Percentiles rank a stretch among this genome's conserved stretches.
These are phyloP conservation scores for Trichoderma koningiopsis DNA, from an alignment of 2,329 filamentous ascomycete genomes.

Conservation along the genomic window DNA sequence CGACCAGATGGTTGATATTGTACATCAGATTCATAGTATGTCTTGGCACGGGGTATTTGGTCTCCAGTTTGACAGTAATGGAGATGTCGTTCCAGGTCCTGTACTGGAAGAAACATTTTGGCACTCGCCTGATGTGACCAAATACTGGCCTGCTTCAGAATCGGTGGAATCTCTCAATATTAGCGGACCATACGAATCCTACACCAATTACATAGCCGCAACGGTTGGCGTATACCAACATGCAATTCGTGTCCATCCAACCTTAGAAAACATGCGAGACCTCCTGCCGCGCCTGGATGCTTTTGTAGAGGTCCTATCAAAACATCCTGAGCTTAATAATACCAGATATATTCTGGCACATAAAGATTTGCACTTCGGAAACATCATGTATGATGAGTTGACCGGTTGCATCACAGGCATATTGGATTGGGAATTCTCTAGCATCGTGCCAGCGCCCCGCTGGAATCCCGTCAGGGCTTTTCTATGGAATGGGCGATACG, in stretches of 20 bases:
- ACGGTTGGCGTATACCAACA: conserved; percentile 35
- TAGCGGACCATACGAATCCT: conserved; percentile 33
- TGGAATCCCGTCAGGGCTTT: conserved; percentile 44
- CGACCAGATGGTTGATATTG: conserved; percentile 35
- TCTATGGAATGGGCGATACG: conserved; percentile 37
- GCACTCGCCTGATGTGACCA: conserved; percentile 36
- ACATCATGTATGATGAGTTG: conserved; percentile 38
- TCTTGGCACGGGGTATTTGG: conserved; percentile 36
- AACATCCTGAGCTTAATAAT: conserved; percentile 27
- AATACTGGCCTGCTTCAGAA: conserved; percentile 34
- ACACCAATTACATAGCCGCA: conserved; percentile 34
- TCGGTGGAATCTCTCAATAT: conserved; percentile 35
- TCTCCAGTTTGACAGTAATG: conserved; percentile 28
- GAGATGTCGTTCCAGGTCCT: conserved; percentile 30
- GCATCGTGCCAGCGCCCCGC: conserved; percentile 38
- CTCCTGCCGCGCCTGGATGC: conserved; percentile 35
- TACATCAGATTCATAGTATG: conserved; percentile 37
- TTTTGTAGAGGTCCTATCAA: conserved; percentile 29
- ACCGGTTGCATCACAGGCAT: conserved; percentile 37
- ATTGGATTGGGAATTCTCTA: conserved; percentile 44
- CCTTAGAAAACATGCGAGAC: conserved; percentile 34
- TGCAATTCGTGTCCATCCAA: conserved; percentile 33
- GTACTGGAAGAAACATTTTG: conserved; percentile 43
- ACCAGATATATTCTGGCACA: conserved; percentile 37
- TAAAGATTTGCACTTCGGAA: conserved; percentile 44